Conservation (phyloP, 2,329 filamentous ascomycete species). For the Cadophora sp. region DNA sequence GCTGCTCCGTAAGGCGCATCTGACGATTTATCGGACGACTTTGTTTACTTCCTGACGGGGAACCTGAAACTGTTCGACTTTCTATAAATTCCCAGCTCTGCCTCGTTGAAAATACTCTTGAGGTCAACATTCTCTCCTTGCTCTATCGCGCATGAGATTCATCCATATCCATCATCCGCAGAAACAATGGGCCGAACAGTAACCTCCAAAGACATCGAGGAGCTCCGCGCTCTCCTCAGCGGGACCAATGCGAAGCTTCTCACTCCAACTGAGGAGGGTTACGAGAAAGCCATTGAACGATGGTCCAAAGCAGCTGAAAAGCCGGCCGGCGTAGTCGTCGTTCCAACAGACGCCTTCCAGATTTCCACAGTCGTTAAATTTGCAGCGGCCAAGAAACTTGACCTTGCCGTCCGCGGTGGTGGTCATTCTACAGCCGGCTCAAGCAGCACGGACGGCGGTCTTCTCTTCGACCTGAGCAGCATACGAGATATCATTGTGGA, state of each 20-base stretch:
- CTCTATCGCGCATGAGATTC: too few relatives aligned
- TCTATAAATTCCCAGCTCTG: too few relatives aligned
- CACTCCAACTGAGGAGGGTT: constrained; percentile 25
- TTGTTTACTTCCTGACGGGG: too few relatives aligned
- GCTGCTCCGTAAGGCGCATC: too few relatives aligned
- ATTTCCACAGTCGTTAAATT: background rate
- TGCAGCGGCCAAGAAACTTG: background rate
- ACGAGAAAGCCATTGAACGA: constrained; percentile 30
- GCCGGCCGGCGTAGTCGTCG: constrained; percentile 15
- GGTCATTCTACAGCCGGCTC: background rate
- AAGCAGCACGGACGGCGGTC: background rate
- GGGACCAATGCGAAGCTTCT: constrained; percentile 22
- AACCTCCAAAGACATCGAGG: too few relatives aligned
- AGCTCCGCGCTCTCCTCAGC: background rate
- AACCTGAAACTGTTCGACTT: too few relatives aligned
- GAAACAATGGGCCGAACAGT: too few relatives aligned
- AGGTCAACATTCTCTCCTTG: too few relatives aligned
- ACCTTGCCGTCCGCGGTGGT: background rate
- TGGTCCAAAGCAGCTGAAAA: constrained; percentile 35
- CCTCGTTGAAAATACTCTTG: too few relatives aligned
- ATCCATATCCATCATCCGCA: too few relatives aligned
- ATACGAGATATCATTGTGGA: constrained; percentile 7
- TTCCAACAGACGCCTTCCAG: background rate
- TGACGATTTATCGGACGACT: too few relatives aligned
- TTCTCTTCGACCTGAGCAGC: background rate